Evolutionary conservation across 2,329 filamentous ascomycete genomes (phyloP).

Genomic region (Colletotrichum echinochloae): DNA sequence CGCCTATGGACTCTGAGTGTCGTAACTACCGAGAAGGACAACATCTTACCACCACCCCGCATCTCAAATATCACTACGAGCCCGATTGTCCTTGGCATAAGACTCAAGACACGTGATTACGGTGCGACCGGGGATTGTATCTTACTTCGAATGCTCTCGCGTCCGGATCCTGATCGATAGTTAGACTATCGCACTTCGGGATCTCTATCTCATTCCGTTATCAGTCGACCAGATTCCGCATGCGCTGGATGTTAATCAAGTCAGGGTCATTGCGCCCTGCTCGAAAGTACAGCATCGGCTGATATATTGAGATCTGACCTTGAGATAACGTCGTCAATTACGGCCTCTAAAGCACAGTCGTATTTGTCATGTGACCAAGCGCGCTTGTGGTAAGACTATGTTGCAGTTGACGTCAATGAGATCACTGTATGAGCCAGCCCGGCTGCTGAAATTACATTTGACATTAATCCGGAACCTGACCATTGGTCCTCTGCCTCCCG

Average conservation of each 20-base stretch:
- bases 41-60: background rate
- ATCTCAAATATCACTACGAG: background rate
- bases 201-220: background rate
- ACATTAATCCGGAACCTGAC: no score
- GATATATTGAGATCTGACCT: no score
- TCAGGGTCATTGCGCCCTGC: background rate
- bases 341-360: no score
- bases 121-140: background rate
- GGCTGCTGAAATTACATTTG: background rate
- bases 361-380: no score
- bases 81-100: background rate
- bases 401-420: accelerated
- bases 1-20: background rate
- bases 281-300: background rate
- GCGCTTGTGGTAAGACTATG: no score
- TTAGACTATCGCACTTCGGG: background rate
- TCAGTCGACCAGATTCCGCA: background rate
- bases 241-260: background rate
- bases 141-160: background rate
- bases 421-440: background rate
- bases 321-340: no score
- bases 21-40: background rate
- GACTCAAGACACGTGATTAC: background rate
- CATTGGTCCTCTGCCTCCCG: no score
- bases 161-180: accelerated